phyloP scores from a whole-genome alignment of 2,329 filamentous ascomycete species.

The Neoscytalidium dimidiatum region DNA sequence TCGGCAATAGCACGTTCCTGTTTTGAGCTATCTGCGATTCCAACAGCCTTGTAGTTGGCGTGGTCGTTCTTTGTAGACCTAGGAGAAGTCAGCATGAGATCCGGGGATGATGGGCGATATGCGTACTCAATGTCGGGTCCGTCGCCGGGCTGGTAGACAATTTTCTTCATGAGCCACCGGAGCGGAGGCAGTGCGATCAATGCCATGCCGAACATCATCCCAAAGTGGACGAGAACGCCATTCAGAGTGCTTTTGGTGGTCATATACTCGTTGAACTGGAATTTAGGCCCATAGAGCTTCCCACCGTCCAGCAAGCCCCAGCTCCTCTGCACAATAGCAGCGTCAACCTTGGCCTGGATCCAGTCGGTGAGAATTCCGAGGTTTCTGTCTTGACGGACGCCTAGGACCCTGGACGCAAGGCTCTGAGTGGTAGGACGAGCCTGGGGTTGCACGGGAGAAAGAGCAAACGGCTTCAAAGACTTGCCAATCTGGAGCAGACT shows the following conservation, averaged over 20 bases:
- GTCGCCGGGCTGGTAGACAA: slow-evolving; percentile 53
- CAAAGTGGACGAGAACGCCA: slow-evolving; percentile 53
- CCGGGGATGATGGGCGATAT: background rate
- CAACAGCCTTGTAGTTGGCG: slow-evolving; percentile 66
- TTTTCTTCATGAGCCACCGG: slow-evolving; percentile 51
- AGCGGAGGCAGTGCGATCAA: slow-evolving; percentile 55
- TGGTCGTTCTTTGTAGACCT: slow-evolving; percentile 59
- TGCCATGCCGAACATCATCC: slow-evolving; percentile 46
- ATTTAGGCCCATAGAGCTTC: slow-evolving; percentile 55
- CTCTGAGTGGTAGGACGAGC: slow-evolving; percentile 34
- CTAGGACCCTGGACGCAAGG: slow-evolving; percentile 46
- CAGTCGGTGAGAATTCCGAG: slow-evolving; percentile 61
- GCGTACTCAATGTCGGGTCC: slow-evolving; percentile 50
- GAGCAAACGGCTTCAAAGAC: slow-evolving; percentile 52
- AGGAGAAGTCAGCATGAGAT: slow-evolving; percentile 30
- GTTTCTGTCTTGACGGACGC: slow-evolving; percentile 55
- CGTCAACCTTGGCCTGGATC: slow-evolving; percentile 54
- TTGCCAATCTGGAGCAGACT: slow-evolving; percentile 49
- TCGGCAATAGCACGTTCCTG: slow-evolving; percentile 58
- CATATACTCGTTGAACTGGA: slow-evolving; percentile 60
- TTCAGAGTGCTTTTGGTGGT: slow-evolving; percentile 51
- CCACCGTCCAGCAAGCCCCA: slow-evolving; percentile 53
- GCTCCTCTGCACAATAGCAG: slow-evolving; percentile 60
- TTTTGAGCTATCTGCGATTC: slow-evolving; percentile 52
- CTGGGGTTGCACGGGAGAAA: slow-evolving; percentile 48